Evolutionary conservation across 75 land plant species (phyloP), one percentile per base, ranked within the genome.

Genomic region (Pinus taeda): DNA sequence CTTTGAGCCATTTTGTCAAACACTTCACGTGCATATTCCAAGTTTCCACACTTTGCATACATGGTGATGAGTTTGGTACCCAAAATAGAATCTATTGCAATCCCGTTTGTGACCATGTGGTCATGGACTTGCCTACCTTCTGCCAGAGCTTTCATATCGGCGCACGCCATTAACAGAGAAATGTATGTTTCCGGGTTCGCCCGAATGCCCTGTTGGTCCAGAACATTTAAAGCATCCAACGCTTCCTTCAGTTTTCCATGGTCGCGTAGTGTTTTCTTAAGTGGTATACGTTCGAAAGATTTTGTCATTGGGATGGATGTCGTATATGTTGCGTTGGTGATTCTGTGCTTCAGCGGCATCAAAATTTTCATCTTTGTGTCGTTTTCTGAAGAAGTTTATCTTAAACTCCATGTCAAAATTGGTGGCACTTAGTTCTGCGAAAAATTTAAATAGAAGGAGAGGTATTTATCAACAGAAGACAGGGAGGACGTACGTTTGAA

Each of bases 31-130:
- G 90, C 84, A 74, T 59, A 37, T 2, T 8, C 30, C 59, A 73
- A 17, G 1, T 24, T 57, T n/a, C 88, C 86, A 83, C 81, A 80
- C 33, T 88, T 85, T 13, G 71, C 77, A 80, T 88, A 90, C 75
- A 80, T 73, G 67, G 85, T 75, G 14, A 87, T 15, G 33, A 90
- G 75, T 13, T 81, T 49, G 2, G 12, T 11, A 49, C 55, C 11
- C 55, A 49, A 9, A 9, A 49, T 2, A 49, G 55, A 2, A 49
- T 49, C 12, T 49, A 49, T 49, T 49, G 55, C 12, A 9, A 49
- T 49, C 55, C 55, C 55, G 55, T 49, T 49, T 49, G 12, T 49
- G 55, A 49, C 12, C 55, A 69, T 39, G 49, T 69, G 72, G 18
- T 69, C 72, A 9, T 69, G 72, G 11, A 69, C 49, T 3, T 42